These are phyloP conservation scores for Cerrena zonata DNA, from an alignment of 1,284 basidiomycete genomes.

Conservation along the genomic window DNA sequence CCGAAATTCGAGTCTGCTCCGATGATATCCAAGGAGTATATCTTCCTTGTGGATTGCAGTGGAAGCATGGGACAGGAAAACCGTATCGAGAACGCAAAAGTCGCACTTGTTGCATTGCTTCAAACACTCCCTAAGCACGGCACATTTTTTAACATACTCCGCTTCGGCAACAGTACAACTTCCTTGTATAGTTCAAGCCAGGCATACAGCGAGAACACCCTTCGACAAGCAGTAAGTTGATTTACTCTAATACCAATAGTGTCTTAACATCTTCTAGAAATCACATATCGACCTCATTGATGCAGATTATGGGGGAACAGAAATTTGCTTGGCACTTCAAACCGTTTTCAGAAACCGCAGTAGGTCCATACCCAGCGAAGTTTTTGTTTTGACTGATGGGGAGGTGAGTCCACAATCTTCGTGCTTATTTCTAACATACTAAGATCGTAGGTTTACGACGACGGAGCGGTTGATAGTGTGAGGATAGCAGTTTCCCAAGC, in stretches of 20 bases:
- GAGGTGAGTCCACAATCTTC: constrained; percentile 11
- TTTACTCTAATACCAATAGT: not conserved
- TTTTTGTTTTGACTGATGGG: constrained; percentile 39
- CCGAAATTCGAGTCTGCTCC: constrained; percentile 41
- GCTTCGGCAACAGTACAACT: constrained; percentile 35
- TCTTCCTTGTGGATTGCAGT: constrained; percentile 44
- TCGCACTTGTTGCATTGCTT: constrained; percentile 35
- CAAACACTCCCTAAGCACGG: constrained; percentile 33
- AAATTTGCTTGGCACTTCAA: constrained; percentile 37
- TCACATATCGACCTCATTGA: constrained; percentile 34
- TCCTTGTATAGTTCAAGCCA: constrained; percentile 34
- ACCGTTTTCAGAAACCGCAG: constrained; percentile 30
- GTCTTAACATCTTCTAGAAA: constrained; percentile 13
- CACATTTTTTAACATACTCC: constrained; percentile 49
- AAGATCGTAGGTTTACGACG: constrained; percentile 6
- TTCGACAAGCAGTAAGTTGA: constrained; percentile 37
- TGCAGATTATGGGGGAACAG: constrained; percentile 43
- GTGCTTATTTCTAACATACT: too few species aligned
- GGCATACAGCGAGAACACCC: constrained; percentile 26
- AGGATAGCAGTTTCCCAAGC: constrained; percentile 5
- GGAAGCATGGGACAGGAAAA: constrained; percentile 35
- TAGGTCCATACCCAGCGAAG: constrained; percentile 31
- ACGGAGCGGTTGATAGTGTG: constrained; percentile 4
- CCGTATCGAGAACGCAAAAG: constrained; percentile 36
- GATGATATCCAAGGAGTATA: constrained; percentile 38